Conservation (phyloP, 164 flowering plant species). For the Annona squamosa region DNA sequence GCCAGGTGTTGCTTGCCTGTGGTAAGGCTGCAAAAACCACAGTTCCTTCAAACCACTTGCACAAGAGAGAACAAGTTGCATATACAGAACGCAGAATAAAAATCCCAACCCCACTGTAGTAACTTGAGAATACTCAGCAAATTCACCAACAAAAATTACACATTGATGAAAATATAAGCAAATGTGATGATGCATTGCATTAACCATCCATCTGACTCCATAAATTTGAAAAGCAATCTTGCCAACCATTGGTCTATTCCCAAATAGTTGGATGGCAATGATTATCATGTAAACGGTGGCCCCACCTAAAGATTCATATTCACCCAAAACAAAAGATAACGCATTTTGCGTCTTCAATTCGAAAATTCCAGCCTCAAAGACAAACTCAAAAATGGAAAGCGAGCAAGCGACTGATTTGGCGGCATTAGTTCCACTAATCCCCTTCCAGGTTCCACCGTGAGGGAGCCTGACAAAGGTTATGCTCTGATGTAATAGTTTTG, state of each 20-base stretch:
- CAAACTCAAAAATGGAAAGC: too few species aligned
- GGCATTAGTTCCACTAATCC: too few species aligned
- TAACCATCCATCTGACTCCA: background rate
- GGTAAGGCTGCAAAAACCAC: constrained; percentile 44
- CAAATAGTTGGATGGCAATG: background rate
- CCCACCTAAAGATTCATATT: background rate
- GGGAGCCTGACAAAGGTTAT: too few species aligned
- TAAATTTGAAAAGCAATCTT: background rate
- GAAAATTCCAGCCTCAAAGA: too few species aligned
- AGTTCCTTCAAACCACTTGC: background rate
- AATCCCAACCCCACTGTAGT: background rate
- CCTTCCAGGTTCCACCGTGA: too few species aligned
- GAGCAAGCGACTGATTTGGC: too few species aligned
- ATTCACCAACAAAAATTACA: background rate
- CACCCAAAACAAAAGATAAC: background rate
- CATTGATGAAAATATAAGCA: background rate
- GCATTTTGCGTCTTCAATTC: too few species aligned
- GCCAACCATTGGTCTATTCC: background rate
- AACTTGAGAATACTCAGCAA: background rate
- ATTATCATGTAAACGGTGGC: background rate
- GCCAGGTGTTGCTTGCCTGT: constrained; percentile 55
- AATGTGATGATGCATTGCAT: background rate
- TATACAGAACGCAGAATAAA: background rate
- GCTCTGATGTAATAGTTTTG: too few species aligned
- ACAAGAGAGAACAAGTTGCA: background rate